These are phyloP conservation scores for Xylariaceae sp. DNA, from an alignment of 2,329 filamentous ascomycete genomes.

Conservation along the genomic window DNA sequence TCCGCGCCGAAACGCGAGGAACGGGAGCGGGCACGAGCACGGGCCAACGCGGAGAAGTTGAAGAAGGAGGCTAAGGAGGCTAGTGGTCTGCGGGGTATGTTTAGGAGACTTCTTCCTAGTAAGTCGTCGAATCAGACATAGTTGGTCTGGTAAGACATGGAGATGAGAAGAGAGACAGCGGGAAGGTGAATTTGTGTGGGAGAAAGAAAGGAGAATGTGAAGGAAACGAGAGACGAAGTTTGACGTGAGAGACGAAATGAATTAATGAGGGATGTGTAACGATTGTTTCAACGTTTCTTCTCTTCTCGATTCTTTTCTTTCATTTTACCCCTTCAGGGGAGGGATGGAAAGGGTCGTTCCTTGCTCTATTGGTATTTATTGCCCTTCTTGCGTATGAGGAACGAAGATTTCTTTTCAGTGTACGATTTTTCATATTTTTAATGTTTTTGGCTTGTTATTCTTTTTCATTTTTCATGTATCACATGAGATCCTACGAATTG, in stretches of 20 bases:
- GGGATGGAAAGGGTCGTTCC: no score
- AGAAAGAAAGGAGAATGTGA: background rate
- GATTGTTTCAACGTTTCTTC: background rate
- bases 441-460: background rate
- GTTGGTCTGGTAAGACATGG: background rate
- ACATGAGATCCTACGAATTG: conserved; percentile 7
- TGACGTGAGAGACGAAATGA: background rate
- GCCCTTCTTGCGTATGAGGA: conserved; percentile 13
- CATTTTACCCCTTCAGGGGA: no score
- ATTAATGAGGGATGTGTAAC: no score
- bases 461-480: background rate
- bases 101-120: conserved; percentile 39
- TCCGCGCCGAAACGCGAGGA: conserved; percentile 21
- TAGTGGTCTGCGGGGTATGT: conserved; percentile 34
- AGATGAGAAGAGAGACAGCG: background rate
- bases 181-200: background rate
- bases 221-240: background rate
- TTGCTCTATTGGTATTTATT: no score
- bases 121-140: background rate
- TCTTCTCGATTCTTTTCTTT: background rate
- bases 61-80: conserved; percentile 31
- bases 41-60: conserved; percentile 14
- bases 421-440: background rate
- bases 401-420: conserved; percentile 2
- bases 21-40: conserved; percentile 11